Evolutionary conservation across 352 stramenopile species (phyloP), one percentile per base, ranked within the genome.

Genomic region (Phytophthora citrophthora): DNA sequence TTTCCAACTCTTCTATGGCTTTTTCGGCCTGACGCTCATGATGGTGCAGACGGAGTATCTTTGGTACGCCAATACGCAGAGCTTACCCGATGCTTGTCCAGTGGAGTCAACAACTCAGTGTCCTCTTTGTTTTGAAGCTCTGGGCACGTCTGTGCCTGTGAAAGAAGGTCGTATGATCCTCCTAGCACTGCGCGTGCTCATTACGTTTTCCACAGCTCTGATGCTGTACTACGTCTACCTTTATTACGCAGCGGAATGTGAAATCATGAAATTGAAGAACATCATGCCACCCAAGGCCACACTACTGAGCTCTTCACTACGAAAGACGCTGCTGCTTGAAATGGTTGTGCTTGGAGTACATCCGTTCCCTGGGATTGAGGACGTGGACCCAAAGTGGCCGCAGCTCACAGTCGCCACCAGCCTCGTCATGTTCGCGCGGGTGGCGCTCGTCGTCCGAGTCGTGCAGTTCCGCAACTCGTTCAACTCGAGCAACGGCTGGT

Each of bases 251-350:
- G 77, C 72, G 61, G 74, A 91, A 68, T 88, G 79, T 38, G 75
- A 91, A 53, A 72, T 90, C 38, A 84, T 90, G 72, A 93, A 90
- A 70, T 77, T 90, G 62, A 91, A 90, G 54, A 93, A 93, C 57
- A 88, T 93, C 46, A 72, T 90, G 61, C 80, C 84, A 6, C 82
- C 82, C 16, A 86, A 83, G 29, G 81, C 80, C 15, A 90, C 80
- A 43, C 60, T 91, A 31, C 59, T 90, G 26, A 76, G 72, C 26
- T 93, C 84, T 39, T 82, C 81, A 13, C 54, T 90, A 53, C 79
- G 81, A 13, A 60, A 48, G 5, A 54, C 40, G 2, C 61, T 93
- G 12, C 23, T 93, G 3, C 7, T 88, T 20, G 81, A 93, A 64
- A 65, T 87, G 43, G 29, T 61, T 3, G 23, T 90, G 13, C 70